Evolutionary conservation across 148 eudicot genomes (phyloP), one percentile per base, ranked within the genome.

Genomic region (Chenopodium album): DNA sequence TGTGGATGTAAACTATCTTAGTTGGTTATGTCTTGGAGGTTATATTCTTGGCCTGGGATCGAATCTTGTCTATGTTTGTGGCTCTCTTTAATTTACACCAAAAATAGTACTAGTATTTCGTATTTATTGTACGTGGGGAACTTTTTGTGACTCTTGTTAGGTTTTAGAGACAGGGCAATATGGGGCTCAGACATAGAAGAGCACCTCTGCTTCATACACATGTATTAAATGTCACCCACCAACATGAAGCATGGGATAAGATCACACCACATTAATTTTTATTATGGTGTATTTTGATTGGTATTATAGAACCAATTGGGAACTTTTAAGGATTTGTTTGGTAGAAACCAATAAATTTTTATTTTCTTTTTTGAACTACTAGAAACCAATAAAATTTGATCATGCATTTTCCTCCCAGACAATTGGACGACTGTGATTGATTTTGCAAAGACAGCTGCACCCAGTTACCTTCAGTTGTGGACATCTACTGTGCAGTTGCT

Each of bases 201-300:
- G 78, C 52, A 78, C 60, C 46, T 29, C 64, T 28, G 68, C 71
- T 47, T 22, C 44, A 1, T 22, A 16, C 4, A 1, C 60, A 59
- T 2, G 23, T 77, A 26, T 68, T 9, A 48, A 68, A 48, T n/a
- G 74, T 74, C 64, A 78, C 74, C 80, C 32, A 48, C 54, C 28
- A 67, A 68, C 41, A 73, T 73, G 32, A 73, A 73, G 34, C 76
- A 73, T 73, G 76, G 76, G 60, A 73, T 73, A 73, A 73, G 59
- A 73, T 73, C 20, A 73, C 22, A 47, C 11, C 76, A 11, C 59
- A 48, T 23, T 44, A 22, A 72, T 67, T 67, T 20, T 44, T 46
- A 59, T 76, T 56, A 60, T 79, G 62, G 62, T 62, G 48, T 22
- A 19, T 31, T 28, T 81, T 70, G 31, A 28, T 17, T 17, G 77